Evolutionary conservation across 768 basidiomycete species (phyloP).

Genomic region (Tubosaeta brunneosetosa): DNA sequence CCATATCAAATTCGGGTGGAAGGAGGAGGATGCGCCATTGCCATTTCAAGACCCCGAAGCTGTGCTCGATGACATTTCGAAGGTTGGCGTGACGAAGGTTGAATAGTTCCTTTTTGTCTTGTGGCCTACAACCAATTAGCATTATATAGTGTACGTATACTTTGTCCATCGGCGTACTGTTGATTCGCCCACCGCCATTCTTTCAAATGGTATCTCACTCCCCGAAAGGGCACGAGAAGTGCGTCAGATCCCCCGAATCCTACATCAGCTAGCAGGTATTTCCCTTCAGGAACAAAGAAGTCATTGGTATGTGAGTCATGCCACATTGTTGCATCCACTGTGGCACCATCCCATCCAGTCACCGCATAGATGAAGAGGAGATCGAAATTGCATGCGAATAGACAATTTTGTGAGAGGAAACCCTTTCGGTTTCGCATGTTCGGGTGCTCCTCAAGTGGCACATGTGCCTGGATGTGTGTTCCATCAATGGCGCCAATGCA

Average conservation of each 20-base stretch:
- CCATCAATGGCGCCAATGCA: too few species aligned
- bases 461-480: too few species aligned
- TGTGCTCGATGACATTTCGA: background rate
- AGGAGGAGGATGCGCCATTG: background rate
- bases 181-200: background rate
- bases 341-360: slow-evolving; percentile 16
- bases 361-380: slow-evolving; percentile 13
- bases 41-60: background rate
- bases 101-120: background rate
- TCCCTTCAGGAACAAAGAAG: background rate
- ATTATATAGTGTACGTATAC: background rate
- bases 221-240: slow-evolving; percentile 36
- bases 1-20: background rate
- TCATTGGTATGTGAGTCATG: slow-evolving; percentile 5
- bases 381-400: slow-evolving; percentile 16
- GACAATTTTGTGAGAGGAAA: slow-evolving; percentile 15
- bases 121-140: background rate
- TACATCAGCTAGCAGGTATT: slow-evolving; percentile 6
- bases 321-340: slow-evolving; percentile 11
- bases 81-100: background rate
- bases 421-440: slow-evolving; percentile 14
- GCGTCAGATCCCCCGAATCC: slow-evolving; percentile 12
- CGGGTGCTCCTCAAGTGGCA: too few species aligned
- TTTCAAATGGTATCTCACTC: slow-evolving; percentile 29
- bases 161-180: background rate